Conservation (phyloP, 768 basidiomycete genomes). For the Suillus variegatus region DNA sequence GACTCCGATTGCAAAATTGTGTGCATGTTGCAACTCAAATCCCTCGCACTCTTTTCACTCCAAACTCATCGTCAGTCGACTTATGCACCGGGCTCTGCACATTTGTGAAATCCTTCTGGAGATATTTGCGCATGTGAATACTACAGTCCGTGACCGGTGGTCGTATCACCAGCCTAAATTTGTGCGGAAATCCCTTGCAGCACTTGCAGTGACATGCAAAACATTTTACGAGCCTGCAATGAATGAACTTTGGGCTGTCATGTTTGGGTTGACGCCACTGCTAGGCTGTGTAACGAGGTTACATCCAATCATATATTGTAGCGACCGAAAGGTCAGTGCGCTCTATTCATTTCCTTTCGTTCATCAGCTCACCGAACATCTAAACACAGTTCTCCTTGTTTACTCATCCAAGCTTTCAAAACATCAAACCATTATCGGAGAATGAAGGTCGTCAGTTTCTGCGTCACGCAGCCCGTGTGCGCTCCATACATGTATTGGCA, state of each 20-base stretch:
- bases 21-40: background rate
- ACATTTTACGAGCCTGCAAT: background rate
- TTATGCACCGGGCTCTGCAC: background rate
- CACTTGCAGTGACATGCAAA: constrained; percentile 5
- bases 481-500: background rate
- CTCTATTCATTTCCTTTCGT: background rate
- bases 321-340: background rate
- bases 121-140: background rate
- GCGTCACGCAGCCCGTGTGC: background rate
- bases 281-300: background rate
- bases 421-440: background rate
- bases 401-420: background rate
- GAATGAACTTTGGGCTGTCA: constrained; percentile 1
- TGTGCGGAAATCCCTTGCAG: background rate
- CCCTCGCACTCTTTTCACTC: background rate
- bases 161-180: background rate
- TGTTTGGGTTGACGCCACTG: background rate
- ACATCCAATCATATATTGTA: background rate
- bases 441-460: background rate
- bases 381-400: background rate
- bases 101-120: background rate
- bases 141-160: background rate
- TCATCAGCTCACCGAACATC: background rate
- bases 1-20: background rate
- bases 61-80: background rate